These are phyloP conservation scores for Paraphaeosphaeria sporulosa DNA, from an alignment of 2,329 filamentous ascomycete genomes.

Conservation along the genomic window DNA sequence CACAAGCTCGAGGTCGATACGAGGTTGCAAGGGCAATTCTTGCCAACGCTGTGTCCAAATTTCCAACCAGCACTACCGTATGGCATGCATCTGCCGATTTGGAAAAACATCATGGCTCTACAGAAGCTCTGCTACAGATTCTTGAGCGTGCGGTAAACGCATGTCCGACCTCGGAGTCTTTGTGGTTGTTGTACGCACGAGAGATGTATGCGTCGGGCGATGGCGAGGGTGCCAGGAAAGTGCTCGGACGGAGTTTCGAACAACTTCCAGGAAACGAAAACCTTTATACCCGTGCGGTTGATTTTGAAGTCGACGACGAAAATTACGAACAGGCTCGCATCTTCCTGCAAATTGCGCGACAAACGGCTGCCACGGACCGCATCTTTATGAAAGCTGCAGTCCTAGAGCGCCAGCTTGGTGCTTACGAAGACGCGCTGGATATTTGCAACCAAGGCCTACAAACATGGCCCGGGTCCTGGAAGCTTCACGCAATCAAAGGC, in stretches of 20 bases:
- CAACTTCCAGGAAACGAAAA: constrained; percentile 97
- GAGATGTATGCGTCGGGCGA: constrained; percentile 93
- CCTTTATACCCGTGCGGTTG: constrained; percentile 96
- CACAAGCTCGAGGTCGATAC: constrained; percentile 81
- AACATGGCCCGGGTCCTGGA: constrained; percentile 82
- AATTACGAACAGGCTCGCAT: constrained; percentile 82
- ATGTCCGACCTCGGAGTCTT: constrained; percentile 85
- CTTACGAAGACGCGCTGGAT: constrained; percentile 81
- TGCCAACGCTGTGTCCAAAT: constrained; percentile 86
- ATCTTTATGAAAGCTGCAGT: constrained; percentile 97
- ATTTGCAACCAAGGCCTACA: constrained; percentile 87
- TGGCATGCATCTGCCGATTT: constrained; percentile 93
- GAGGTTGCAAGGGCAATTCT: constrained; percentile 94
- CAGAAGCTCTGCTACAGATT: constrained; percentile 81
- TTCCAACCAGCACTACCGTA: constrained; percentile 84
- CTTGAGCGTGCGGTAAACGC: constrained; percentile 94
- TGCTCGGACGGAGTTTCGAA: constrained; percentile 89
- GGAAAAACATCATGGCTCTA: constrained; percentile 86
- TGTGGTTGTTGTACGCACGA: constrained; percentile 96
- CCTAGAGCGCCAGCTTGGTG: constrained; percentile 85
- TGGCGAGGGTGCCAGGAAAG: constrained; percentile 83
- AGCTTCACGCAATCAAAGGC: constrained; percentile 98
- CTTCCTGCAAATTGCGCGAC: constrained; percentile 81
- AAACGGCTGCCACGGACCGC: constrained; percentile 90
- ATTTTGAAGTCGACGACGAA: constrained; percentile 90